Evolutionary conservation across 169 alveolate species (phyloP).

Genomic region (Cryptosporidium viatorum): DNA sequence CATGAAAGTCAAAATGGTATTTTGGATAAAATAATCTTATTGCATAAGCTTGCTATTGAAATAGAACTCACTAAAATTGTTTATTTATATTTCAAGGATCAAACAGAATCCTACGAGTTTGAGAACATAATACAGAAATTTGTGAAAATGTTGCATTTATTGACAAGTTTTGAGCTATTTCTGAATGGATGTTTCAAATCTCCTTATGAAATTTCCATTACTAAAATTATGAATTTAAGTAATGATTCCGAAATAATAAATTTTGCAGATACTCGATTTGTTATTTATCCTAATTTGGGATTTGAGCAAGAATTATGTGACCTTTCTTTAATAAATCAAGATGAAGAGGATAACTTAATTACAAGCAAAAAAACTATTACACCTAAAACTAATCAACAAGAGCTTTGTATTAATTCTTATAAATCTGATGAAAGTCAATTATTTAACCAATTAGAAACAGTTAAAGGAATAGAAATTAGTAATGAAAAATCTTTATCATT

Average conservation of each 20-base stretch:
- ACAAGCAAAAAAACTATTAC: not conserved
- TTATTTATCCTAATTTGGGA: not conserved
- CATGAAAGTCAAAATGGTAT: constrained; percentile 21
- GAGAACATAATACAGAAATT: not conserved
- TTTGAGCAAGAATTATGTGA: not conserved
- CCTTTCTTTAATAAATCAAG: not conserved
- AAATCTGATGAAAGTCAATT: not conserved
- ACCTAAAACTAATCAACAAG: not conserved
- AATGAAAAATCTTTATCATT: not conserved
- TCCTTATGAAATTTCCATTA: constrained; percentile 27
- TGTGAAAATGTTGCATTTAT: constrained; percentile 20
- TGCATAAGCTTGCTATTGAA: constrained; percentile 41
- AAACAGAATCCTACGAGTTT: not conserved
- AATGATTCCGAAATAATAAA: not conserved
- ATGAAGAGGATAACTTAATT: not conserved
- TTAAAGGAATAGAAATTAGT: too few species aligned
- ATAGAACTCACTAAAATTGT: constrained; percentile 1
- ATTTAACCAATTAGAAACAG: not conserved
- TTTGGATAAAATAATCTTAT: not conserved
- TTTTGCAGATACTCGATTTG: not conserved
- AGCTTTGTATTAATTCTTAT: not conserved
- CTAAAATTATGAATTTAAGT: constrained; percentile 3
- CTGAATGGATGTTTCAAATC: constrained; percentile 15
- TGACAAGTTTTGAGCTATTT: not conserved
- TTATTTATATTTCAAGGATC: not conserved